A percentile compares a stretch with the other conserved stretches of the same genome.
Conservation (phyloP, 371 early-diverging fungal species). For the Phascolomyces articulosus region DNA sequence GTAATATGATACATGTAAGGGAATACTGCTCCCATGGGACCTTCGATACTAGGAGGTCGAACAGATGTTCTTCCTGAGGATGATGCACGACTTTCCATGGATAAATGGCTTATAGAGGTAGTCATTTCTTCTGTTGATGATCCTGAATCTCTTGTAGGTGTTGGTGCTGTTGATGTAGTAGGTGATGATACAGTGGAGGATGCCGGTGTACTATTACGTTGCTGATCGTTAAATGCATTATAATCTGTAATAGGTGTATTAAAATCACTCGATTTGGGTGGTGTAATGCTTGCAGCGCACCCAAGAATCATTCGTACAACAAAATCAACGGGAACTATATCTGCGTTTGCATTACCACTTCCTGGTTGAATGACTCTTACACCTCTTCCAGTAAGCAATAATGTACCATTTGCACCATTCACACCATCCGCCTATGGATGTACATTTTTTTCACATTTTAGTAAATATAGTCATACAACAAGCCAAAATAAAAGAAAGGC, state of each 20-base stretch:
- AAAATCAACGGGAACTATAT: constrained; percentile 62
- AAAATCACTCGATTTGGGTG: constrained; percentile 15
- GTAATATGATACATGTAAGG: constrained; percentile 46
- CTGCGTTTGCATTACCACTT: constrained; percentile 40
- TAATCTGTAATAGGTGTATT: background rate
- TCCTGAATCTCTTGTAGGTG: constrained; percentile 1
- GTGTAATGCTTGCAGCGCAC: constrained; percentile 30
- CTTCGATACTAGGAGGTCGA: constrained; percentile 2
- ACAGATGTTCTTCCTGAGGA: constrained; percentile 11
- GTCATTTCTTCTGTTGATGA: background rate
- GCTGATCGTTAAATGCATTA: constrained; percentile 1
- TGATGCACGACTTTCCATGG: constrained; percentile 7
- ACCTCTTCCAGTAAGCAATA: constrained; percentile 45
- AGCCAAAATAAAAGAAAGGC: background rate
- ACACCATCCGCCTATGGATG: constrained; percentile 55
- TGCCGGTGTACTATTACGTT: background rate
- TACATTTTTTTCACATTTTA: background rate
- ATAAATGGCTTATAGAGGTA: constrained; percentile 3
- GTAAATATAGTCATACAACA: no score
- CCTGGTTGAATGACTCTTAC: constrained; percentile 36
- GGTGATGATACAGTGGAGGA: constrained; percentile 1
- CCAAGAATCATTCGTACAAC: constrained; percentile 46
- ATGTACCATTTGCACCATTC: constrained; percentile 53
- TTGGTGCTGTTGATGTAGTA: background rate
- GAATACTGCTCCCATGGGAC: constrained; percentile 12